phyloP scores from a whole-genome alignment of 208 protist species.

The Trypanosoma theileri region DNA sequence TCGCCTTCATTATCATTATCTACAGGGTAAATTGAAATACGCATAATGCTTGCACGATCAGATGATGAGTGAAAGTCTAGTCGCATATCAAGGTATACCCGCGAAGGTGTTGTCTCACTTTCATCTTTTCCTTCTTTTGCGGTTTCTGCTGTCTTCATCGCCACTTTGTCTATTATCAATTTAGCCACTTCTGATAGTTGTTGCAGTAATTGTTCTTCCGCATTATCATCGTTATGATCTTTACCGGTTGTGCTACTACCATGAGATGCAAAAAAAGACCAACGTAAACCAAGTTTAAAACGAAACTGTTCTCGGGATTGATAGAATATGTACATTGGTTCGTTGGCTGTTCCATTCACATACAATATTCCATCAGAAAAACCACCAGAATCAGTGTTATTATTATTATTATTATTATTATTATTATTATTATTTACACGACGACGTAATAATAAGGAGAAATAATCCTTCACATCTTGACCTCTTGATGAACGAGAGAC shows the following conservation, averaged over 20 bases:
- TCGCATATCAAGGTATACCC: constrained; percentile 19
- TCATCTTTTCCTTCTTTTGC: neutral
- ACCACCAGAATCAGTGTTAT: neutral
- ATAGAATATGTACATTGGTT: constrained; percentile 52
- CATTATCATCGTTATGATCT: neutral
- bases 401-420: neutral
- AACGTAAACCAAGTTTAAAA: constrained; percentile 33
- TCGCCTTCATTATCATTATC: constrained; percentile 1
- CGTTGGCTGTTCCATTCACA: constrained; percentile 37
- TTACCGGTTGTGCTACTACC: neutral
- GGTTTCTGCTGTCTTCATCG: constrained; percentile 4
- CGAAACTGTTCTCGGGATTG: constrained; percentile 43
- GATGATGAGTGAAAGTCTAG: neutral
- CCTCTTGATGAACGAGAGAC: constrained; percentile 11
- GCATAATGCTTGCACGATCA: neutral
- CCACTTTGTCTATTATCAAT: constrained; percentile 20
- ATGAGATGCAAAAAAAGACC: constrained; percentile 10
- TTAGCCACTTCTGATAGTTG: constrained; percentile 16
- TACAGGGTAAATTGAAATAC: constrained; percentile 18
- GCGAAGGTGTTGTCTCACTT: constrained; percentile 11
- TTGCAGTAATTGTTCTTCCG: constrained; percentile 16
- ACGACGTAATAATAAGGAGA: constrained; percentile 44
- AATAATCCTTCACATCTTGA: constrained; percentile 30
- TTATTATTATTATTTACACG: neutral
- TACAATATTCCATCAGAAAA: constrained; percentile 43